Percentiles rank a stretch among this genome's conserved stretches.
phyloP scores from a whole-genome alignment of 2,329 filamentous ascomycete genomes.

The Emergomyces pasteurianus region DNA sequence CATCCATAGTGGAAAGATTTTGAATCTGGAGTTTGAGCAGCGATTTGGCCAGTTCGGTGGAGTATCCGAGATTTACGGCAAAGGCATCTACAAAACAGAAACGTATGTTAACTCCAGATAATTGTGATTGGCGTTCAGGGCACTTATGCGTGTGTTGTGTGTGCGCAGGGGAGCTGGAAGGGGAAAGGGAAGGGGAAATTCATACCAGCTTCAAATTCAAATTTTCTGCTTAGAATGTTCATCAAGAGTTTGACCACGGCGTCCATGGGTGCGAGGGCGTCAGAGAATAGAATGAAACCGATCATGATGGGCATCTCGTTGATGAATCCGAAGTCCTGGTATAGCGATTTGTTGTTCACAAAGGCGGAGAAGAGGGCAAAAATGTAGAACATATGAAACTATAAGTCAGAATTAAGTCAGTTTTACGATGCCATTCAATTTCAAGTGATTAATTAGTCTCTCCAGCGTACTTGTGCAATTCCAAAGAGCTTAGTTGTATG shows the following conservation, averaged over 20 bases:
- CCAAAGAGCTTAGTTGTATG: slow-evolving; percentile 87
- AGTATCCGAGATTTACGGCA: slow-evolving; percentile 72
- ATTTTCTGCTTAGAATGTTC: slow-evolving; percentile 88
- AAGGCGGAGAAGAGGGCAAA: slow-evolving; percentile 96
- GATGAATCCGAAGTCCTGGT: slow-evolving; percentile 80
- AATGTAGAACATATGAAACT: slow-evolving; percentile 92
- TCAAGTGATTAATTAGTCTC: neutral
- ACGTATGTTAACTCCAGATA: slow-evolving; percentile 76
- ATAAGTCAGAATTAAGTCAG: slow-evolving; percentile 12
- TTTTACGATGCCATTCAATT: neutral
- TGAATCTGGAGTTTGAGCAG: slow-evolving; percentile 97
- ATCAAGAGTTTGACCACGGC: slow-evolving; percentile 88
- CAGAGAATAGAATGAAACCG: slow-evolving; percentile 94
- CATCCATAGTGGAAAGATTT: slow-evolving; percentile 97
- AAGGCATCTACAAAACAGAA: slow-evolving; percentile 58
- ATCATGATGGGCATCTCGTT: slow-evolving; percentile 82
- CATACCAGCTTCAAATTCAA: slow-evolving; percentile 84
- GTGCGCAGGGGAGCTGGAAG: neutral
- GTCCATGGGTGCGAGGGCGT: slow-evolving; percentile 89
- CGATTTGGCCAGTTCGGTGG: slow-evolving; percentile 67
- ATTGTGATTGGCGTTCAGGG: neutral
- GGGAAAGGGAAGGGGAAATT: slow-evolving; percentile 8
- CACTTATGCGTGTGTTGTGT: neutral
- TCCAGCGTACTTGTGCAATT: slow-evolving; percentile 60
- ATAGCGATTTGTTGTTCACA: slow-evolving; percentile 87